Evolutionary conservation across 2,329 filamentous ascomycete species (phyloP), one percentile per base, ranked within the genome.

Genomic region (Rosellinia necatrix): DNA sequence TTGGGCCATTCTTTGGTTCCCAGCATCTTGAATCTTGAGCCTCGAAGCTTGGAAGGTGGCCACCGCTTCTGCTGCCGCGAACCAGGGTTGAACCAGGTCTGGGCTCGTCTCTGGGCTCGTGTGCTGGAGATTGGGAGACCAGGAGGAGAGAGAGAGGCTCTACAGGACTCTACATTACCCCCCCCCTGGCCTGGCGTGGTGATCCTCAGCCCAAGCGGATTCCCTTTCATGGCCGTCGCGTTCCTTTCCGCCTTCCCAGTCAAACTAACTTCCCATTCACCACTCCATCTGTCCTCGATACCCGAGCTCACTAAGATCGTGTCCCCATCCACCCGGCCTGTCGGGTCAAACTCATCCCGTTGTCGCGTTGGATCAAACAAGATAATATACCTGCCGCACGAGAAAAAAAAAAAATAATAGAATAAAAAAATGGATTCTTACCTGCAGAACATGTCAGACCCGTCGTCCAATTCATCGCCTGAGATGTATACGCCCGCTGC

Each of bases 341-440:
- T 27, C 43, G 56, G 56, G 50, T 53, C 52, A 35, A 49, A 41
- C 40, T 22, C 34, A 10, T 50, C 47, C 43, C 46, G 29, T 32
- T 24, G 25, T 22, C 54, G 19, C 24, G 42, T 41, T 17, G 49
- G 50, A 43, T 38, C 30, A n/a, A 42, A 40, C 22, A n/a, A n/a
- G n/a, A n/a, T n/a, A n/a, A n/a, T n/a, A n/a, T n/a, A n/a, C n/a
- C n/a, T n/a, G n/a, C n/a, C n/a, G n/a, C n/a, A n/a, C n/a, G n/a
- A n/a, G n/a, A n/a, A n/a, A n/a, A n/a, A n/a, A n/a, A n/a, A n/a
- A n/a, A n/a, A n/a, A n/a, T n/a, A n/a, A n/a, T n/a, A n/a, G n/a
- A n/a, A n/a, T n/a, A n/a, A n/a, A n/a, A n/a, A n/a, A n/a, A 62
- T 62, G 59, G 57, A 62, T 57, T 51, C 56, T 25, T 61, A 61